Evolutionary conservation across 495 filamentous ascomycete genomes (phyloP).

Genomic region (Terfezia boudieri): DNA sequence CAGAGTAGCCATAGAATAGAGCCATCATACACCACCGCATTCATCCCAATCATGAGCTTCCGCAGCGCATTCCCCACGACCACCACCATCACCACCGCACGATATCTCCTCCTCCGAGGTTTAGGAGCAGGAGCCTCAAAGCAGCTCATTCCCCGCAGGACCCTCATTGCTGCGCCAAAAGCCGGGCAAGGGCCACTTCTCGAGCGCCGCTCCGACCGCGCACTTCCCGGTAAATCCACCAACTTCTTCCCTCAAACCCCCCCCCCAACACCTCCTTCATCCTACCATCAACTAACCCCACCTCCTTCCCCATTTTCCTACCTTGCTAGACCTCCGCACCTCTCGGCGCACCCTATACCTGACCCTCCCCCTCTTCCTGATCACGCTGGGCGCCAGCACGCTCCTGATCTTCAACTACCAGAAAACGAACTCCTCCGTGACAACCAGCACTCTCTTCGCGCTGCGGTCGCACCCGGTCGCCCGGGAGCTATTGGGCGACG

Average conservation of each 20-base stretch:
- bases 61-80: too few relatives aligned
- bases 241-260: background rate
- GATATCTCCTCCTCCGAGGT: too few relatives aligned
- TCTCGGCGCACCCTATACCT: constrained; percentile 33
- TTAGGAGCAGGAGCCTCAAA: too few relatives aligned
- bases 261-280: background rate
- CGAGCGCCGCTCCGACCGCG: background rate
- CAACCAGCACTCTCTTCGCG: constrained; percentile 69
- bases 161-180: too few relatives aligned
- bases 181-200: background rate
- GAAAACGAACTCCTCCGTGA: constrained; percentile 60
- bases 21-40: too few relatives aligned
- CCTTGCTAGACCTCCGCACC: too few relatives aligned
- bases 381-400: constrained; percentile 45
- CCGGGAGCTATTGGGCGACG: constrained; percentile 57
- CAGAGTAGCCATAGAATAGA: too few relatives aligned
- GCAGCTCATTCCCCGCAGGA: too few relatives aligned
- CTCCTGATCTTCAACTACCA: constrained; percentile 69
- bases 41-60: too few relatives aligned
- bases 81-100: too few relatives aligned
- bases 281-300: too few relatives aligned
- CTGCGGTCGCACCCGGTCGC: constrained; percentile 58
- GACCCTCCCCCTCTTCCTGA: constrained; percentile 32
- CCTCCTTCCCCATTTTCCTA: too few relatives aligned
- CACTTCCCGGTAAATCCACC: background rate